Conservation (phyloP, 2,329 filamentous ascomycete genomes). For the Elsinoe necatrix region DNA sequence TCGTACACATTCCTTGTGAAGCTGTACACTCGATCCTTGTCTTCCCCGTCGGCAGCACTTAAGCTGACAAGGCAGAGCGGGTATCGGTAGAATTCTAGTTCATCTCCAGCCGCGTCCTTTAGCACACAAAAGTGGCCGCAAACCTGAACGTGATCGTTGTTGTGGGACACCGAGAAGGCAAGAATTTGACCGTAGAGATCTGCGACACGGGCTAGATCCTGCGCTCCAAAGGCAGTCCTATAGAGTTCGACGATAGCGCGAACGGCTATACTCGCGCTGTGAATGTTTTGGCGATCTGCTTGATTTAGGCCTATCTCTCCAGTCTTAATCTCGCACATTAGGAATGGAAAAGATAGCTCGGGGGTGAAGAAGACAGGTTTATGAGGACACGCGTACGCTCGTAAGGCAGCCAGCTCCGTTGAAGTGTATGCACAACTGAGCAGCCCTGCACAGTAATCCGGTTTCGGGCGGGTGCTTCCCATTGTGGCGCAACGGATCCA, state of each 20-base stretch:
- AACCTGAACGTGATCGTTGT: conserved; percentile 18
- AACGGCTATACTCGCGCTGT: conserved; percentile 20
- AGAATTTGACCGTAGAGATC: conserved; percentile 16
- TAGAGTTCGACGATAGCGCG: conserved; percentile 21
- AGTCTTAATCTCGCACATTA: conserved; percentile 23
- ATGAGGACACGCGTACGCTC: conserved; percentile 19
- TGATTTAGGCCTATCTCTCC: conserved; percentile 19
- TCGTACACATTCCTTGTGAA: conserved; percentile 22
- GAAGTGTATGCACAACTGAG: conserved; percentile 18
- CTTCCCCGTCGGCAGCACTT: conserved; percentile 17
- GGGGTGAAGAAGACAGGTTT: conserved; percentile 20
- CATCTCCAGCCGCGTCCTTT: neutral
- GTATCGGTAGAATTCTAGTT: conserved; percentile 20
- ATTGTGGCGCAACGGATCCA: conserved; percentile 19
- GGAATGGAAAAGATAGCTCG: conserved; percentile 23
- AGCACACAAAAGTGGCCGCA: conserved; percentile 17
- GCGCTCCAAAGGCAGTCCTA: conserved; percentile 11
- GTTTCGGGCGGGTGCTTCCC: conserved; percentile 19
- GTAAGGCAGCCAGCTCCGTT: conserved; percentile 18
- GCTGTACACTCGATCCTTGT: conserved; percentile 21
- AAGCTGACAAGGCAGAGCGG: conserved; percentile 18
- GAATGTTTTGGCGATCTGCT: conserved; percentile 23
- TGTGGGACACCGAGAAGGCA: conserved; percentile 17
- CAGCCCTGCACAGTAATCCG: conserved; percentile 20
- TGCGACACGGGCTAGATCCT: neutral